phyloP scores from a whole-genome alignment of 306 rosid species.

The Cucurbita maxima region DNA sequence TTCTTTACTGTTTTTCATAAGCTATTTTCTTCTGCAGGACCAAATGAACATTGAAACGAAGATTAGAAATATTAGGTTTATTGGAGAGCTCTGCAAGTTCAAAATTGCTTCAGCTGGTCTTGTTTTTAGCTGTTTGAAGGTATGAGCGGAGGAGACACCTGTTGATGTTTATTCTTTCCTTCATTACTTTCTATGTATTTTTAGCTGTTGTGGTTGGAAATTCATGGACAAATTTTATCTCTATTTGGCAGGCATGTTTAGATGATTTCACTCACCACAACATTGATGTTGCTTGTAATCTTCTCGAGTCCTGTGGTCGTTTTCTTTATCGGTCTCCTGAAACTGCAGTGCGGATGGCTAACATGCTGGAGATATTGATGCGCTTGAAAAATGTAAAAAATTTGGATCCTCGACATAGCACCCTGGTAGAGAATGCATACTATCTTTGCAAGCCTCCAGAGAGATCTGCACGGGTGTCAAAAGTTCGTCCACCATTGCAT shows the following conservation, averaged over 20 bases:
- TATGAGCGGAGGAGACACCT: slow-evolving; percentile 12
- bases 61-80: slow-evolving; percentile 91
- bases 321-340: slow-evolving; percentile 95
- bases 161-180: background rate
- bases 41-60: slow-evolving; percentile 99
- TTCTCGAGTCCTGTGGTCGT: slow-evolving; percentile 96
- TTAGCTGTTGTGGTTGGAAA: background rate
- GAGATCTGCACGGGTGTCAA: slow-evolving; percentile 83
- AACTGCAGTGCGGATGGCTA: slow-evolving; percentile 84
- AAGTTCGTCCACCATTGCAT: slow-evolving; percentile 97
- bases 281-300: slow-evolving; percentile 98
- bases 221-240: background rate
- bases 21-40: slow-evolving; percentile 36
- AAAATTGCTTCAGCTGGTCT: slow-evolving; percentile 75
- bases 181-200: too few species aligned
- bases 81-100: slow-evolving; percentile 98
- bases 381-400: slow-evolving; percentile 96
- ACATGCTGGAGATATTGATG: slow-evolving; percentile 98
- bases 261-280: slow-evolving; percentile 98
- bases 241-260: slow-evolving; percentile 66
- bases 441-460: slow-evolving; percentile 99
- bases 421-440: slow-evolving; percentile 97
- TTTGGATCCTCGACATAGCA: slow-evolving; percentile 98
- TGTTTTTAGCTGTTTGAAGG: slow-evolving; percentile 96
- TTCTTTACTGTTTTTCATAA: background rate